Conservation (phyloP, 257 asterid species). For the Nicotiana paniculata region DNA sequence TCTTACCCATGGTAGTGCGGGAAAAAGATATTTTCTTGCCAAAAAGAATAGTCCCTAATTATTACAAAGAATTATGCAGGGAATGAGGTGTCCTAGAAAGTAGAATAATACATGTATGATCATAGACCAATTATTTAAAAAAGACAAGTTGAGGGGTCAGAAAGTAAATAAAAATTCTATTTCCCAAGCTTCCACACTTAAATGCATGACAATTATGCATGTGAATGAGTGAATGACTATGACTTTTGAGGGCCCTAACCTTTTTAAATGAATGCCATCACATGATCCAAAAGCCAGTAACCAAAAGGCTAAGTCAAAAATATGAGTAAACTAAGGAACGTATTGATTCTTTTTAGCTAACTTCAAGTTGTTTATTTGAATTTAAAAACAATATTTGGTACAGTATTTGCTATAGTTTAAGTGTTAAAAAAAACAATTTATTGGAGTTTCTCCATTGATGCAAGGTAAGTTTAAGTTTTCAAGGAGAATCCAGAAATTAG, state of each 20-base stretch:
- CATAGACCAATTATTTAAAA: not conserved
- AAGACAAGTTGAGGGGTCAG: not conserved
- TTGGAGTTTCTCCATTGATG: not conserved
- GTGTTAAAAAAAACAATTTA: not conserved
- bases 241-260: constrained; percentile 31
- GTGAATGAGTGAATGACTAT: constrained; percentile 43
- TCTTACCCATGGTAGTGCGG: not conserved
- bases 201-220: constrained; percentile 30
- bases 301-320: constrained; percentile 14
- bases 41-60: not conserved
- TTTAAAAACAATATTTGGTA: constrained; percentile 13
- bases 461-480: not conserved
- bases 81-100: not conserved
- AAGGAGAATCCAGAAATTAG: not conserved
- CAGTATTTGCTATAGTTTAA: constrained; percentile 7
- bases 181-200: constrained; percentile 21
- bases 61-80: not conserved
- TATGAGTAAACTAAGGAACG: constrained; percentile 14
- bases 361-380: not conserved
- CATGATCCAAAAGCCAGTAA: constrained; percentile 38
- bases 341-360: constrained; percentile 19
- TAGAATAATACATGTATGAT: not conserved
- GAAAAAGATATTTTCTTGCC: not conserved
- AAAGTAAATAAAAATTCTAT: constrained; percentile 1
- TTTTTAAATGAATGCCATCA: constrained; percentile 24